Evolutionary conservation across 2,329 filamentous ascomycete species (phyloP), one percentile per base, ranked within the genome.

Genomic region (Fusarium sp.): DNA sequence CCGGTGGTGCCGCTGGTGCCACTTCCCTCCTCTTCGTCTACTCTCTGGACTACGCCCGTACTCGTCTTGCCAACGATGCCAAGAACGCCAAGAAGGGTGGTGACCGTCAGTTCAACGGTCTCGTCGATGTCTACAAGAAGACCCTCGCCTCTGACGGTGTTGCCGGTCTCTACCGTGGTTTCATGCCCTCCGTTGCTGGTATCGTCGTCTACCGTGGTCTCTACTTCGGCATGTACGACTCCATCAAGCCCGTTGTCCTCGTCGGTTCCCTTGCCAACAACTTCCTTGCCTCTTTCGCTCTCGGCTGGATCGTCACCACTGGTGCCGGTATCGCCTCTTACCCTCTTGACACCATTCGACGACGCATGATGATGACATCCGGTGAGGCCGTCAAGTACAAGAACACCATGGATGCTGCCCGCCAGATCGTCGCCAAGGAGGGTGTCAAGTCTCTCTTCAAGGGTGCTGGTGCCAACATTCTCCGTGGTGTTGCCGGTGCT

Each of bases 171-270:
- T 99, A 99, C 93, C 96, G 96, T 97, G 96, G 96, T 89, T 99
- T 99, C 92, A 94, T 94, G 89, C 96, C 96, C 83, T 99, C 96
- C 80, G 96, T 99, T 80, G 89, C 92, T 84, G 96, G 96, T 91
- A 99, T 99, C 85, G 85, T 99, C 79, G 96, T 99, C 87, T 99
- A 99, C 93, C 96, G 96, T 93, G 96, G 96, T 97, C 94, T 99
- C 79, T 99, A 99, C 94, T 99, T 99, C 92, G 96, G 96, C 83
- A 92, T 99, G 92, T 99, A 99, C 94, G 96, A 99, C 88, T 99
- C 96, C 77, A 91, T 99, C 90, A 99, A 99, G 94, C 96, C 96
- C 78, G 93, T 98, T 80, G 84, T 98, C 85, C 93, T 99, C 75
- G 89, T 91, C 82, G 96, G 96, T 82, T 71, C 82, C 83, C 93